Percentiles rank a stretch among this genome's conserved stretches.
Evolutionary conservation across 2,329 filamentous ascomycete species (phyloP).

Genomic region (Teratosphaeria viscida): DNA sequence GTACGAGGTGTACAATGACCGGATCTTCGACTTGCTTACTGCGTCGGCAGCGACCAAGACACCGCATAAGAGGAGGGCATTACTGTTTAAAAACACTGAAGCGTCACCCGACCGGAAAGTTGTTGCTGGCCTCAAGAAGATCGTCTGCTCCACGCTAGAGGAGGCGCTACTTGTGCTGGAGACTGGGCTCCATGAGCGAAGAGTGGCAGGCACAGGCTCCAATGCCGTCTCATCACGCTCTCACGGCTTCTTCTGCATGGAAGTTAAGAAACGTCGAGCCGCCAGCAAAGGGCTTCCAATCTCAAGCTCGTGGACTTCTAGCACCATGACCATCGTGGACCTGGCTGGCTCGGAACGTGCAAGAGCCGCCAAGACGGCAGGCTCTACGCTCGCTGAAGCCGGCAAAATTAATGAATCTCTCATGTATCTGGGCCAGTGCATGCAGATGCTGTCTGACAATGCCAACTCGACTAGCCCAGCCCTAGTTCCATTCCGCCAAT

Average conservation of each 20-base stretch:
- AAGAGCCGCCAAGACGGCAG: slow-evolving; percentile 85
- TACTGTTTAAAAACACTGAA: slow-evolving; percentile 90
- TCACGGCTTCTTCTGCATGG: slow-evolving; percentile 92
- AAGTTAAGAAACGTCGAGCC: slow-evolving; percentile 71
- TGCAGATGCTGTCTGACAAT: slow-evolving; percentile 85
- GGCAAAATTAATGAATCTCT: slow-evolving; percentile 97
- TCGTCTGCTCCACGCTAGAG: slow-evolving; percentile 69
- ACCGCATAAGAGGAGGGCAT: slow-evolving; percentile 55
- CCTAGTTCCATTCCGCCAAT: slow-evolving; percentile 63
- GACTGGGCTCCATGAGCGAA: slow-evolving; percentile 74
- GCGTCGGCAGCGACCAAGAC: slow-evolving; percentile 35
- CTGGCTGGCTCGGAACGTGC: slow-evolving; percentile 83
- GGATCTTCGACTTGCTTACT: slow-evolving; percentile 86
- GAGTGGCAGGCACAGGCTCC: slow-evolving; percentile 81
- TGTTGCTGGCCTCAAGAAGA: slow-evolving; percentile 81
- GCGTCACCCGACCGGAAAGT: slow-evolving; percentile 83
- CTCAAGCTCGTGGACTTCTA: slow-evolving; percentile 57
- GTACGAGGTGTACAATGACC: slow-evolving; percentile 99
- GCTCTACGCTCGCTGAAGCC: slow-evolving; percentile 83
- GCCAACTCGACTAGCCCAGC: slow-evolving; percentile 42
- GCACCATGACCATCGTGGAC: slow-evolving; percentile 78
- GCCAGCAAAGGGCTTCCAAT: slow-evolving; percentile 29
- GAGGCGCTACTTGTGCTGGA: slow-evolving; percentile 87
- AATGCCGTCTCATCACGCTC: slow-evolving; percentile 88
- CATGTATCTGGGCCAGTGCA: slow-evolving; percentile 95